Conservation (phyloP, 768 basidiomycete genomes). For the Calocybe cyanea region DNA sequence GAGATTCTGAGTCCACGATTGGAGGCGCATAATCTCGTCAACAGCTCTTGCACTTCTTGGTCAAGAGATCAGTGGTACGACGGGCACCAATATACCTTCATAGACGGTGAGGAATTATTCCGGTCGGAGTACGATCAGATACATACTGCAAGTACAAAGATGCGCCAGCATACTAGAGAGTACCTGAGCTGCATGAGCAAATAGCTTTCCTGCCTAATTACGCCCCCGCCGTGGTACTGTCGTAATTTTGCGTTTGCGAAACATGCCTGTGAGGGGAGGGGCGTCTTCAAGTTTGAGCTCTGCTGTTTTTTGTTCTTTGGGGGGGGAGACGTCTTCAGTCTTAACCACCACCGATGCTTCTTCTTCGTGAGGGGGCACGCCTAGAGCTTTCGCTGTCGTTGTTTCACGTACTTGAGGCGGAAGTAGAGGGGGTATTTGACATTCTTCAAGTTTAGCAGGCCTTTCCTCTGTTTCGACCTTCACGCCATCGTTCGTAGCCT, state of each 20-base stretch:
- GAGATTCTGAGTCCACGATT: no score
- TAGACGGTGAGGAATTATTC: no score
- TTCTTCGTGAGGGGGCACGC: not conserved
- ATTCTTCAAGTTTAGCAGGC: slow-evolving; percentile 6
- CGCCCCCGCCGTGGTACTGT: slow-evolving; percentile 18
- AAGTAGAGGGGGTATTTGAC: no score
- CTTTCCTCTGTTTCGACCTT: not conserved
- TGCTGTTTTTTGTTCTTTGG: not conserved
- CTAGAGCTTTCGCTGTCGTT: not conserved
- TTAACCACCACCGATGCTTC: not conserved
- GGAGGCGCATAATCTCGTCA: no score
- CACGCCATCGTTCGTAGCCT: slow-evolving; percentile 20
- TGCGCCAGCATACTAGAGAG: no score
- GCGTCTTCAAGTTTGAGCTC: slow-evolving; percentile 1
- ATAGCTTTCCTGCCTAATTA: not conserved
- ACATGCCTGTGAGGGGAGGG: slow-evolving; percentile 17
- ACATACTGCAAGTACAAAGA: no score
- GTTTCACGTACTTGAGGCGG: not conserved
- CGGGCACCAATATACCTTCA: no score
- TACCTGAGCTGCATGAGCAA: no score
- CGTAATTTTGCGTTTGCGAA: slow-evolving; percentile 30
- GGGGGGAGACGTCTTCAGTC: not conserved
- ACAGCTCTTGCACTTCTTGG: no score
- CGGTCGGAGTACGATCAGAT: no score
- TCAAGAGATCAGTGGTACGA: no score